phyloP scores from a whole-genome alignment of 768 basidiomycete genomes.

The Lyophyllum shimeji region DNA sequence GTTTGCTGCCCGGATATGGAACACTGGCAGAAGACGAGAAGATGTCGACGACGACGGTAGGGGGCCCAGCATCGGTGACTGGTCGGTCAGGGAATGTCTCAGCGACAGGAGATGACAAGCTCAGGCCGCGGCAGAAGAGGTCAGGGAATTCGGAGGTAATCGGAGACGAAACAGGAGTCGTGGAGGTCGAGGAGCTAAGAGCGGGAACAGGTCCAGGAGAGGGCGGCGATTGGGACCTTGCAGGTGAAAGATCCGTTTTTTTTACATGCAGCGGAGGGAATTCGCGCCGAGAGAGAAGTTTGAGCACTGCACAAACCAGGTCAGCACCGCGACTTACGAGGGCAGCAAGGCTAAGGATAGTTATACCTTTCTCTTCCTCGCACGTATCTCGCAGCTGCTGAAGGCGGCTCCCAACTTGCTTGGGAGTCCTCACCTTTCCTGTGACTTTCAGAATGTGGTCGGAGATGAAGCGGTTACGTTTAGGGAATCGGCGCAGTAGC shows the following conservation, averaged over 20 bases:
- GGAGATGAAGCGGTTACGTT: conserved; percentile 66
- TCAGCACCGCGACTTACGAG: neutral
- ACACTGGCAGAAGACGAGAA: conserved; percentile 6
- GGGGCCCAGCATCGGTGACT: neutral
- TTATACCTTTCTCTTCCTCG: conserved; percentile 49
- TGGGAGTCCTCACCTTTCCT: conserved; percentile 56
- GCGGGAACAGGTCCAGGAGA: neutral
- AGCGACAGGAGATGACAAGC: neutral
- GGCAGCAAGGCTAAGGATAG: conserved; percentile 23
- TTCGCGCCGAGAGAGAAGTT: conserved; percentile 22
- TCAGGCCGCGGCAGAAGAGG: neutral
- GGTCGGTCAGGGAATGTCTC: neutral
- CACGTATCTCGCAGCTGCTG: conserved; percentile 68
- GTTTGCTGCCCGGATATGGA: neutral
- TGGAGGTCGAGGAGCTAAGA: conserved; percentile 12
- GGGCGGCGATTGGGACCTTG: conserved; percentile 10
- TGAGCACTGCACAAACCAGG: conserved; percentile 16
- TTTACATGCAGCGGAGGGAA: conserved; percentile 10
- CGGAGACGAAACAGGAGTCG: conserved; percentile 14
- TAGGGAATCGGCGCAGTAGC: conserved; percentile 59
- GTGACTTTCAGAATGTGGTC: conserved; percentile 58
- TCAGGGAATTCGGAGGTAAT: conserved; percentile 11
- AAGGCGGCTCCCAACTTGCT: conserved; percentile 69
- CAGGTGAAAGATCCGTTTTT: conserved; percentile 6
- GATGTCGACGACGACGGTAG: conserved; percentile 10